Conservation (phyloP, 345 rosid genomes). For the Hevea brasiliensis region DNA sequence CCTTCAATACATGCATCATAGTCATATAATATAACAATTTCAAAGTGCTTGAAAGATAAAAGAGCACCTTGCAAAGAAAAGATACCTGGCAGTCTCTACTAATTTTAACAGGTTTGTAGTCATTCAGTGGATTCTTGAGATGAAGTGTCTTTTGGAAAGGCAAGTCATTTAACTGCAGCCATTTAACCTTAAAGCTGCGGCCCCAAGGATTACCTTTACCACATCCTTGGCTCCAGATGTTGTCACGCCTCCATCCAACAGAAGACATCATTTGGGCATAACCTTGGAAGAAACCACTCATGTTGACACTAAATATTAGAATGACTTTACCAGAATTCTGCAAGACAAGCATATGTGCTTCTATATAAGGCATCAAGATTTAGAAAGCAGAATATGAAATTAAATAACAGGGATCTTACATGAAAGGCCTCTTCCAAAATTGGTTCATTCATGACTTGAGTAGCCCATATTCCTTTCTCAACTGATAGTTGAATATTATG, state of each 20-base stretch:
- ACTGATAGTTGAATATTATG: constrained; percentile 74
- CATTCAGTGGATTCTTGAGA: constrained; percentile 92
- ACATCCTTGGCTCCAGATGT: constrained; percentile 85
- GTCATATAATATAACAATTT: constrained; percentile 12
- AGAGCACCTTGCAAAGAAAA: constrained; percentile 7
- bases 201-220: constrained; percentile 93
- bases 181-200: constrained; percentile 83
- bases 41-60: constrained; percentile 3
- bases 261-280: constrained; percentile 95
- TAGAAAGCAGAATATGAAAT: constrained; percentile 23
- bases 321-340: constrained; percentile 84
- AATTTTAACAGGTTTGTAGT: constrained; percentile 91
- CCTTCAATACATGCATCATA: constrained; percentile 43
- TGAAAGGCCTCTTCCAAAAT: constrained; percentile 89
- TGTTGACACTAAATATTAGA: constrained; percentile 92
- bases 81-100: constrained; percentile 97
- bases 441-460: constrained; percentile 99
- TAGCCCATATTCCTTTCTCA: constrained; percentile 92
- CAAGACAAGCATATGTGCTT: constrained; percentile 42
- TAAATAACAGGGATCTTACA: constrained; percentile 48
- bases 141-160: constrained; percentile 96
- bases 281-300: constrained; percentile 99
- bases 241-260: constrained; percentile 91
- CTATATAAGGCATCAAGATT: constrained; percentile 27
- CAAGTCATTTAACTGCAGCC: constrained; percentile 77